Evolutionary conservation across 208 protist species (phyloP).

Genomic region (Crithidia acanthocephali): DNA sequence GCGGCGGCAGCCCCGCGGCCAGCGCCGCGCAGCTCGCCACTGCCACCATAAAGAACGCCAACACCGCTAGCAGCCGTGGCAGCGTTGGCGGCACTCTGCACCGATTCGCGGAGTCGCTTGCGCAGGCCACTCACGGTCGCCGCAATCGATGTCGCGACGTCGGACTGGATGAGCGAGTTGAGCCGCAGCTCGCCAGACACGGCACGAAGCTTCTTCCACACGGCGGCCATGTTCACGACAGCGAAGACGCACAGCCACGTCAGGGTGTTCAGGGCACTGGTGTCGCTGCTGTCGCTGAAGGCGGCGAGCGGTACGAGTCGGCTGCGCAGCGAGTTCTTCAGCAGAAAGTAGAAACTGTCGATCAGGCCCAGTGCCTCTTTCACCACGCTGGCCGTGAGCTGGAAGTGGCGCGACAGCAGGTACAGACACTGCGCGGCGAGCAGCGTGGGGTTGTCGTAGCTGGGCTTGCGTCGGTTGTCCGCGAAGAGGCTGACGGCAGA

Average conservation of each 20-base stretch:
- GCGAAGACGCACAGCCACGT: conserved; percentile 76
- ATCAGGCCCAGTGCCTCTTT: conserved; percentile 56
- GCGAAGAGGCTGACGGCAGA: conserved; percentile 14
- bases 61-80: too few species aligned
- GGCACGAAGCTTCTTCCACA: conserved; percentile 66
- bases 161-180: conserved; percentile 58
- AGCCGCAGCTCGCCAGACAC: conserved; percentile 35
- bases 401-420: conserved; percentile 87
- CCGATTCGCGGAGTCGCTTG: conserved; percentile 27
- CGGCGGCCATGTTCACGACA: conserved; percentile 60
- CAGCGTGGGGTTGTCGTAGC: conserved; percentile 50
- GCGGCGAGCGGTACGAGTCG: conserved; percentile 20
- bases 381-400: conserved; percentile 69
- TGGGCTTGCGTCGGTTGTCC: conserved; percentile 20
- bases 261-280: conserved; percentile 50
- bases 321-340: conserved; percentile 27
- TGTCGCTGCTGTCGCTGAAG: conserved; percentile 42
- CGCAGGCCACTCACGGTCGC: conserved; percentile 34
- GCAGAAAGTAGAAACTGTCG: conserved; percentile 31
- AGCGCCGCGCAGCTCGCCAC: conserved; percentile 4
- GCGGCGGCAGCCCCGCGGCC: not conserved
- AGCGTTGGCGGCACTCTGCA: not conserved
- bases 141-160: conserved; percentile 44
- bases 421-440: conserved; percentile 81
- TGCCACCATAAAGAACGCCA: conserved; percentile 11